A percentile compares a stretch with the other conserved stretches of the same genome.
Conservation (phyloP, 192 early-diverging fungal species). For the Entomortierella parvispora region DNA sequence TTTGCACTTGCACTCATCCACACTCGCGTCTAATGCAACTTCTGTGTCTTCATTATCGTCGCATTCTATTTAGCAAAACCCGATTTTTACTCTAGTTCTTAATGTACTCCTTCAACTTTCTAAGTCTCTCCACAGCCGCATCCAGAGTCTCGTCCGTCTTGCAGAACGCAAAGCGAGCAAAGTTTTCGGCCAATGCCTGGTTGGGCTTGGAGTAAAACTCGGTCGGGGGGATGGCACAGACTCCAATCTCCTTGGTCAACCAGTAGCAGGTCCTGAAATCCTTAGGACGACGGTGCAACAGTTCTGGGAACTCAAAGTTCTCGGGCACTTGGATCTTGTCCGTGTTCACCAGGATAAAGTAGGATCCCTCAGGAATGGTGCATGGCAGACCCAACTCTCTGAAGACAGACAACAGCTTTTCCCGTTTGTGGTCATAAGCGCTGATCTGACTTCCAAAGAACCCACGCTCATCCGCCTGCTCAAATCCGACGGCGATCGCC, state of each 20-base stretch:
- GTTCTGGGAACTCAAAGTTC: conserved; percentile 66
- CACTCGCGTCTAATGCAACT: no score
- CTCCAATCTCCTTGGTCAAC: conserved; percentile 89
- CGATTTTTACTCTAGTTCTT: conserved; percentile 14
- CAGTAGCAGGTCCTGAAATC: conserved; percentile 86
- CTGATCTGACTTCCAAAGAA: conserved; percentile 78
- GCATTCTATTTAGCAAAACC: conserved; percentile 4
- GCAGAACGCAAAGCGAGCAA: conserved; percentile 93
- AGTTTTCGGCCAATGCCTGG: conserved; percentile 72
- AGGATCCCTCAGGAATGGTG: conserved; percentile 90
- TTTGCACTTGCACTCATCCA: no score
- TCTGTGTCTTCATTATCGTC: conserved; percentile 5
- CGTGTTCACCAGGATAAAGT: conserved; percentile 93
- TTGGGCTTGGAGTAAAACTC: conserved; percentile 87
- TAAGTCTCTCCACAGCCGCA: conserved; percentile 73
- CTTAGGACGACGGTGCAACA: conserved; percentile 67
- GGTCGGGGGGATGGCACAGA: conserved; percentile 90
- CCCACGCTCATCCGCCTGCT: conserved; percentile 64
- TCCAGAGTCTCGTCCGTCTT: conserved; percentile 88
- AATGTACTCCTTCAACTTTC: conserved; percentile 67
- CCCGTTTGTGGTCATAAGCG: conserved; percentile 77
- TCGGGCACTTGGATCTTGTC: conserved; percentile 69
- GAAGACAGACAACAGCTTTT: conserved; percentile 76
- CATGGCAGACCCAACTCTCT: conserved; percentile 76
- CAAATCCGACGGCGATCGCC: conserved; percentile 80